These are phyloP conservation scores for Taphrina populina DNA, from an alignment of 1,139 yeast species.

Conservation along the genomic window DNA sequence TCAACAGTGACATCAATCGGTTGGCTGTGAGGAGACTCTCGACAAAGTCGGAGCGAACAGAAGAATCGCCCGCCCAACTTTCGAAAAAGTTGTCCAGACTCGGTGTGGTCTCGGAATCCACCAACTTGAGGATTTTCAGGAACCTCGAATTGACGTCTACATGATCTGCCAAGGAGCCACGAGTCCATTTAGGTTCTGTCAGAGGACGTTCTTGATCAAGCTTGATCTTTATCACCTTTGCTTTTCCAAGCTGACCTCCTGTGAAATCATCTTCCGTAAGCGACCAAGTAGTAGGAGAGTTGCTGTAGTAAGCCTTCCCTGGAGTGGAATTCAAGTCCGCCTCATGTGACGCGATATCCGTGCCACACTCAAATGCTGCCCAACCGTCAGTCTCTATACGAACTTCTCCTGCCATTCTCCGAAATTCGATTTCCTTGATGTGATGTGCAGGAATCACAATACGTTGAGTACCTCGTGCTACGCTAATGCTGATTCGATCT, in stretches of 20 bases:
- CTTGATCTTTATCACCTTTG: constrained; percentile 40
- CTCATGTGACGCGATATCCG: neutral
- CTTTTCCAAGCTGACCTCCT: constrained; percentile 37
- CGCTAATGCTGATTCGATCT: constrained; percentile 40
- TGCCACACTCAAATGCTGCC: constrained; percentile 40
- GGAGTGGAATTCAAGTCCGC: no score
- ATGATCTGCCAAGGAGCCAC: constrained; percentile 40
- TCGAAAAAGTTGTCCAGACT: constrained; percentile 13
- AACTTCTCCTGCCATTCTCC: constrained; percentile 40
- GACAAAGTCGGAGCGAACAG: neutral
- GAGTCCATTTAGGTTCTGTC: constrained; percentile 42
- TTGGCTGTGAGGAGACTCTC: neutral
- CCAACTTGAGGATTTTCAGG: constrained; percentile 32
- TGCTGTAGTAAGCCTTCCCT: no score
- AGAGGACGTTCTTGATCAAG: constrained; percentile 39
- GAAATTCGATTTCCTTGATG: constrained; percentile 38
- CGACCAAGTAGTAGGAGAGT: neutral
- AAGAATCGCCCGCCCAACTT: constrained; percentile 22
- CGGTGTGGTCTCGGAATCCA: constrained; percentile 24
- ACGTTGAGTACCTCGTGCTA: constrained; percentile 40
- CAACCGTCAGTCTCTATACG: constrained; percentile 39
- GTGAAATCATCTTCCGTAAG: constrained; percentile 40
- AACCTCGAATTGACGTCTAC: constrained; percentile 41
- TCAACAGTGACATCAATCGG: constrained; percentile 4
- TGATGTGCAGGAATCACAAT: constrained; percentile 42